A percentile compares a stretch with the other conserved stretches of the same genome.
These are phyloP conservation scores for Hypoxylon sp. DNA, from an alignment of 2,329 filamentous ascomycete genomes.

Conservation along the genomic window DNA sequence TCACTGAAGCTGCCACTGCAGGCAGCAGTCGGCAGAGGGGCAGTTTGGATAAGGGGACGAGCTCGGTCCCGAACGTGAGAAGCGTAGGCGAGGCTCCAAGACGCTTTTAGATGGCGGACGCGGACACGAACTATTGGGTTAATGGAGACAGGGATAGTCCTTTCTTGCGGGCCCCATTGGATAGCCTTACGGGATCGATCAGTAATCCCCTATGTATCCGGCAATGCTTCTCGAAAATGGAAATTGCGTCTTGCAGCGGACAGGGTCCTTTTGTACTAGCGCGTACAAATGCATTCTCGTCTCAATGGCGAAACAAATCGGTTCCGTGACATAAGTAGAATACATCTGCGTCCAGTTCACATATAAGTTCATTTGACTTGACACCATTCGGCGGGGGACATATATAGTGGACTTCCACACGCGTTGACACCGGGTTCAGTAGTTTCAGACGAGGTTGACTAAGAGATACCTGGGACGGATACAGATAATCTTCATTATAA, in stretches of 20 bases:
- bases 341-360: slow-evolving; percentile 14
- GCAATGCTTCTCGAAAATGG: slow-evolving; percentile 16
- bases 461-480: neutral
- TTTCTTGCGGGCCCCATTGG: slow-evolving; percentile 23
- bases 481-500: neutral
- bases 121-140: slow-evolving; percentile 27
- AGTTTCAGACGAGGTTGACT: neutral
- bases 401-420: slow-evolving; percentile 10
- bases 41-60: neutral
- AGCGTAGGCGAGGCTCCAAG: slow-evolving; percentile 25
- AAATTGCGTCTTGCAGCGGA: slow-evolving; percentile 8
- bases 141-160: slow-evolving; percentile 6
- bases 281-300: slow-evolving; percentile 1
- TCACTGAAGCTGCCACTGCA: slow-evolving; percentile 3
- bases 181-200: slow-evolving; percentile 31
- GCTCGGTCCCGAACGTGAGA: slow-evolving; percentile 36
- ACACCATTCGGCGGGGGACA: neutral
- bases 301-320: slow-evolving; percentile 9
- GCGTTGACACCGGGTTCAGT: neutral
- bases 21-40: neutral
- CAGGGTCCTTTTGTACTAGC: slow-evolving; percentile 29
- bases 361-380: slow-evolving; percentile 5
- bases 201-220: slow-evolving; percentile 9
- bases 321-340: slow-evolving; percentile 23
- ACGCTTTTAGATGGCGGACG: slow-evolving; percentile 7